These are phyloP conservation scores for Quercus engelmannii DNA, from an alignment of 306 rosid species.

Conservation along the genomic window DNA sequence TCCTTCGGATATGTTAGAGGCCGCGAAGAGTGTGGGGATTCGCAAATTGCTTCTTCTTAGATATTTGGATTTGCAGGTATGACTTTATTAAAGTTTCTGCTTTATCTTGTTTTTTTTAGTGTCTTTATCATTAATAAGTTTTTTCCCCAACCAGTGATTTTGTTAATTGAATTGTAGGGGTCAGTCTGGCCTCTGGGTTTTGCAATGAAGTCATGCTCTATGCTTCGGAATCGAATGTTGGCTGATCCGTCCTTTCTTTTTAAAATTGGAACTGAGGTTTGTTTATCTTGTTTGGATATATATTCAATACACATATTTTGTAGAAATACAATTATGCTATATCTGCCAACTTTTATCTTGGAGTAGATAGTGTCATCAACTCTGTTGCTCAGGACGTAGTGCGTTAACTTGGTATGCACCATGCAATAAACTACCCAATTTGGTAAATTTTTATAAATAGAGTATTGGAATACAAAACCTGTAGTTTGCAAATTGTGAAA, in stretches of 20 bases:
- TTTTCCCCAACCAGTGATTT: background rate
- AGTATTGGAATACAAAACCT: background rate
- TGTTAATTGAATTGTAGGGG: constrained; percentile 50
- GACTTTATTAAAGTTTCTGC: background rate
- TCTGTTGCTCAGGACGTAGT: background rate
- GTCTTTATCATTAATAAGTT: background rate
- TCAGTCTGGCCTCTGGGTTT: constrained; percentile 76
- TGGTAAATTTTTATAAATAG: too few species aligned
- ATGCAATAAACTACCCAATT: background rate
- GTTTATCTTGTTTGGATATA: constrained; percentile 31
- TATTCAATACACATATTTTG: constrained; percentile 8
- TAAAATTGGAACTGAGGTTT: constrained; percentile 92
- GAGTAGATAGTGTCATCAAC: background rate
- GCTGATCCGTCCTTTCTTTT: constrained; percentile 92
- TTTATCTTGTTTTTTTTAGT: background rate
- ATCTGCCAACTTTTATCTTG: background rate
- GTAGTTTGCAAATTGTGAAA: background rate
- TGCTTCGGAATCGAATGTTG: constrained; percentile 82
- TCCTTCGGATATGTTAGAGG: constrained; percentile 75
- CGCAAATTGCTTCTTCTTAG: constrained; percentile 69
- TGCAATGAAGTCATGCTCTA: constrained; percentile 60
- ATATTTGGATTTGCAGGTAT: constrained; percentile 68
- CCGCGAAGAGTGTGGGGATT: constrained; percentile 66
- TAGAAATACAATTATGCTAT: background rate
- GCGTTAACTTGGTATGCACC: background rate